phyloP scores from a whole-genome alignment of 2,329 filamentous ascomycete genomes.

The Microsporum audouinii region DNA sequence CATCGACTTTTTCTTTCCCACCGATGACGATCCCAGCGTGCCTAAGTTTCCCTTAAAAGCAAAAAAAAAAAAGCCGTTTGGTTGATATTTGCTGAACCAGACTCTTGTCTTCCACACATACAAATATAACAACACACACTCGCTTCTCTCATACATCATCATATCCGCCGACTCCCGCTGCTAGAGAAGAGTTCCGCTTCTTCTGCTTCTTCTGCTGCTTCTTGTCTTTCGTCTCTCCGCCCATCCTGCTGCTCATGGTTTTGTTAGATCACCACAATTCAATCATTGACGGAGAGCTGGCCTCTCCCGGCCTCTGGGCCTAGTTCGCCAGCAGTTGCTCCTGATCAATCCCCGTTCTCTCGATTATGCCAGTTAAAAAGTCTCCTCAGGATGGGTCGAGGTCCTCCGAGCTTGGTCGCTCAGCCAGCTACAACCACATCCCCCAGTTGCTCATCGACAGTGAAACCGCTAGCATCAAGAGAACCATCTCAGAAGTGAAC shows the following conservation, averaged over 20 bases:
- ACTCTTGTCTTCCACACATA: neutral
- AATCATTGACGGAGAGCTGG: slow-evolving; percentile 32
- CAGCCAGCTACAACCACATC: slow-evolving; percentile 50
- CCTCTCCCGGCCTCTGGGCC: slow-evolving; percentile 22
- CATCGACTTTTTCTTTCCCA: neutral
- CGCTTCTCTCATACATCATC: neutral
- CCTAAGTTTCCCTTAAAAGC: neutral
- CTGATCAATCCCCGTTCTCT: slow-evolving; percentile 10
- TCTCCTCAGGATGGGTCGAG: slow-evolving; percentile 17
- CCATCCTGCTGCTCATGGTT: neutral
- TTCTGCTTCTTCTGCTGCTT: neutral
- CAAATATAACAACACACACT: no score
- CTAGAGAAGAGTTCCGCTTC: no score
- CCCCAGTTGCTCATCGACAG: slow-evolving; percentile 30
- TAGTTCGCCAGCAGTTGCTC: slow-evolving; percentile 12
- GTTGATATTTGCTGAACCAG: neutral
- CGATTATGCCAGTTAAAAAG: slow-evolving; percentile 26
- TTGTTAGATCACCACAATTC: neutral
- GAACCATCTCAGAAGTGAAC: slow-evolving; percentile 41
- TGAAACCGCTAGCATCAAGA: slow-evolving; percentile 32
- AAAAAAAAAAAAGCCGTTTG: neutral
- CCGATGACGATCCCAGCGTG: neutral
- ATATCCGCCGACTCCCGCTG: neutral
- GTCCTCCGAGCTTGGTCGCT: slow-evolving; percentile 35
- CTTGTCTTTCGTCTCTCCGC: neutral